Base-by-base conservation (phyloP, 345 rosid species). In the Populus alba region DNA sequence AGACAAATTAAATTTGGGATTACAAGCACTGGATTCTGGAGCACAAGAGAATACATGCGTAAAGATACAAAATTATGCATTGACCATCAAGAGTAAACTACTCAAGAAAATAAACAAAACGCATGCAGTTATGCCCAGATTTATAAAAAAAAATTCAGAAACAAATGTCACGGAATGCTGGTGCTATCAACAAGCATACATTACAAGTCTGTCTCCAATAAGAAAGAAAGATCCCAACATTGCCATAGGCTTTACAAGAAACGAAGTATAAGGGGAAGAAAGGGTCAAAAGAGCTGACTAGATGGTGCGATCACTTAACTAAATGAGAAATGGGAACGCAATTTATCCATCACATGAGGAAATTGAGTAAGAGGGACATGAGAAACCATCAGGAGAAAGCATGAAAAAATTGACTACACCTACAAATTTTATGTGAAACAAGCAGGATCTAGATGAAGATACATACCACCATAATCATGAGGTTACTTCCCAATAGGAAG, bases 1-100 rank as follows among this genome's bases (percentile, higher is more conserved):
- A 74, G 20, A 33, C 17, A n/a, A 65, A 65, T 25, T 51, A 51
- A 80, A 61, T 51, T 70, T 22, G 59, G 59, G 41, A 68, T n/a
- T 16, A 2, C 16, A 38, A 73, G 49, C 8, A 69, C 18, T 1
- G 25, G 35, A 74, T 51, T 18, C 57, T 18, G 57, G n/a, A 74
- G n/a, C n/a, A n/a, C n/a, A n/a, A n/a, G n/a, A n/a, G n/a, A n/a
- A n/a, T n/a, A n/a, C 38, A 38, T 18, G 31, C 33, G 27, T 8
- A 63, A 23, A 38, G 39, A 66, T 31, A 10, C 11, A 13, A 22
- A 73, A 27, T 43, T 31, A 41, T 59, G 25, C 23, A 74, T 1
- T 17, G 57, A 7, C 77, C 69, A 63, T 39, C 41, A 41, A 4
- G 57, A 62, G 11, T 43, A 74, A 23, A 18, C 12, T 27, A 12